Evolutionary conservation across 108 stramenopile genomes (phyloP).

Genomic region (Nannochloropsis salina): DNA sequence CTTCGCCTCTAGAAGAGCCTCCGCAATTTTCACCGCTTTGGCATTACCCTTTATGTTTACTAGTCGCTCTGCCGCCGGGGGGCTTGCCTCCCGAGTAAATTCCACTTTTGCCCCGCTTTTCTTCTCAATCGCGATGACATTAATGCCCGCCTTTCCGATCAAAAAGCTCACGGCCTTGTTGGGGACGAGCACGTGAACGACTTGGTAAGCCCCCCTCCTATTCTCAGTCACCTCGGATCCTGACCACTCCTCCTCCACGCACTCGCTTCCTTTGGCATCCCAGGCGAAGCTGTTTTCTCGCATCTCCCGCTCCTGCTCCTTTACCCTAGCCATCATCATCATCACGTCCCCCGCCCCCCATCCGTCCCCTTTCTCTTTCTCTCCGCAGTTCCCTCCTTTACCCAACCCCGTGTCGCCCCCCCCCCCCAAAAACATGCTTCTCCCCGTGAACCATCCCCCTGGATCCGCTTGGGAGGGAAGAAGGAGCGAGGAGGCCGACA

Average conservation of each 20-base stretch:
- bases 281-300: too few relatives aligned
- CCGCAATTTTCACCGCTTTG: not conserved
- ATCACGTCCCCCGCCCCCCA: not conserved
- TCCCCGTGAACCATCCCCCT: not conserved
- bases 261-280: not conserved
- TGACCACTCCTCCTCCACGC: not conserved
- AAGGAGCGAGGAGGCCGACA: not conserved
- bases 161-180: not conserved
- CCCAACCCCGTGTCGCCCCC: not conserved
- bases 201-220: not conserved
- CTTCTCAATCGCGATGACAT: conserved; percentile 5
- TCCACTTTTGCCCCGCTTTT: not conserved
- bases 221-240: too few relatives aligned
- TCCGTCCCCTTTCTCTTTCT: not conserved
- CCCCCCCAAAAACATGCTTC: not conserved
- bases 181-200: not conserved
- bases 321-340: not conserved
- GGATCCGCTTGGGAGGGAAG: not conserved
- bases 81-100: conserved; percentile 11
- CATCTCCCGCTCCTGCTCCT: not conserved
- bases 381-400: not conserved
- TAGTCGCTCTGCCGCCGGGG: not conserved
- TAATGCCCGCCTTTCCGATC: not conserved
- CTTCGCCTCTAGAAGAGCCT: not conserved
- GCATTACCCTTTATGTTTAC: not conserved